These are phyloP conservation scores for Neoboletus subvelutipes DNA, from an alignment of 768 basidiomycete genomes.

Conservation along the genomic window DNA sequence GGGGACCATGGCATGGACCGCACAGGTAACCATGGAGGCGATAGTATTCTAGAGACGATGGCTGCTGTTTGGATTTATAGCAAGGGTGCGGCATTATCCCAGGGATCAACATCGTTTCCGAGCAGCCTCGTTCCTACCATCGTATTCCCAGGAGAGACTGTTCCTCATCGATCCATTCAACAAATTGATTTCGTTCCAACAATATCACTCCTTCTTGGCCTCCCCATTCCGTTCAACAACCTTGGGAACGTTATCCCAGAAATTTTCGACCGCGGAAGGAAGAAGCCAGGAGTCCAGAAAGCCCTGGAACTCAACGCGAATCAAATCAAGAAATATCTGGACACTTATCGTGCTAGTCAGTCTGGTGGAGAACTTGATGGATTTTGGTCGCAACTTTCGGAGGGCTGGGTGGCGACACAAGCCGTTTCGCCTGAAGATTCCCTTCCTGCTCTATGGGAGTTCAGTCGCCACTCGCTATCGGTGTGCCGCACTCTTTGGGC, in stretches of 20 bases:
- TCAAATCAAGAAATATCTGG: slow-evolving; percentile 77
- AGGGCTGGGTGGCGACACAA: slow-evolving; percentile 42
- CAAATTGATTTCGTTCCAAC: slow-evolving; percentile 95
- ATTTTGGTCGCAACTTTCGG: slow-evolving; percentile 54
- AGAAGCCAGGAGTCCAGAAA: slow-evolving; percentile 41
- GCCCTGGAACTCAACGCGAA: slow-evolving; percentile 70
- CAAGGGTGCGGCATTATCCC: slow-evolving; percentile 58
- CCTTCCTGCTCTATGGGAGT: slow-evolving; percentile 19
- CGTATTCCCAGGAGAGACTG: slow-evolving; percentile 57
- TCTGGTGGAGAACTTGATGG: slow-evolving; percentile 74
- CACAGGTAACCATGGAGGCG: slow-evolving; percentile 94
- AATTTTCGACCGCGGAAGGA: slow-evolving; percentile 60
- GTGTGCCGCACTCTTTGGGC: slow-evolving; percentile 91
- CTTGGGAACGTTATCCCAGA: slow-evolving; percentile 92
- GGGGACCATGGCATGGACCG: slow-evolving; percentile 99
- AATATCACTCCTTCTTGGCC: slow-evolving; percentile 82
- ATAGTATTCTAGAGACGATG: slow-evolving; percentile 80
- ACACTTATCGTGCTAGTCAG: slow-evolving; percentile 67
- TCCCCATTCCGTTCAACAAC: slow-evolving; percentile 95
- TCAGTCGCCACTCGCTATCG: slow-evolving; percentile 39
- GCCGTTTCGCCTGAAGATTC: slow-evolving; percentile 22
- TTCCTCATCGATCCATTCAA: slow-evolving; percentile 65
- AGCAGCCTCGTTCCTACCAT: slow-evolving; percentile 51
- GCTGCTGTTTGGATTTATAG: slow-evolving; percentile 91
- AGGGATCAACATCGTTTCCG: slow-evolving; percentile 39